Percentiles rank a stretch among this genome's conserved stretches.
Conservation (phyloP, 352 stramenopile species). For the Pythium myriotylum region DNA sequence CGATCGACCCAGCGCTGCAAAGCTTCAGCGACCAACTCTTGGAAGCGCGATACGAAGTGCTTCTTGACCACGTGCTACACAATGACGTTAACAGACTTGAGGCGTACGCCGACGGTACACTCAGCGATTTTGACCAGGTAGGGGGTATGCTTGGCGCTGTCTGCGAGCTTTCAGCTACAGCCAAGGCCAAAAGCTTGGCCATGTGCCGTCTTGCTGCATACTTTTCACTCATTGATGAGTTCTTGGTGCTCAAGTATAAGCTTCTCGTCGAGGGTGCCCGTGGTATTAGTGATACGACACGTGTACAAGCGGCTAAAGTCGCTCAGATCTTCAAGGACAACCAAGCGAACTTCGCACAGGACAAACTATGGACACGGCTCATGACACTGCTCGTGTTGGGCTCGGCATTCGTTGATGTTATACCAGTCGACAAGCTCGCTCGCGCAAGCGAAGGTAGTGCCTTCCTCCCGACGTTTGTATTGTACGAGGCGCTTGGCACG, state of each 20-base stretch:
- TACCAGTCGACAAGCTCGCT: not conserved
- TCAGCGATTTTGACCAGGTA: slow-evolving; percentile 15
- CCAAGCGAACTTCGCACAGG: not conserved
- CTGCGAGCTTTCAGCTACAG: slow-evolving; percentile 1
- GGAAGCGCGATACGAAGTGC: slow-evolving; percentile 10
- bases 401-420: slow-evolving; percentile 1
- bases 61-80: slow-evolving; percentile 11
- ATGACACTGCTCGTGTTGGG: slow-evolving; percentile 14
- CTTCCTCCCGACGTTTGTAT: slow-evolving; percentile 8
- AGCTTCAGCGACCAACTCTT: slow-evolving; percentile 13
- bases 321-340: slow-evolving; percentile 7
- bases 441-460: not conserved
- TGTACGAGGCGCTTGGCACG: slow-evolving; percentile 1
- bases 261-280: slow-evolving; percentile 6
- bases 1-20: slow-evolving; percentile 1
- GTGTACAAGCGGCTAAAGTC: not conserved
- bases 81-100: slow-evolving; percentile 3
- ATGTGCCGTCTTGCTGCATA: slow-evolving; percentile 12
- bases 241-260: slow-evolving; percentile 10
- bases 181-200: no score
- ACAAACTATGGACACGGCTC: slow-evolving; percentile 8
- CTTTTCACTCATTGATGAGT: slow-evolving; percentile 13
- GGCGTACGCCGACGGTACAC: slow-evolving; percentile 8
- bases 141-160: slow-evolving; percentile 11
- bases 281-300: not conserved